Evolutionary conservation across 1,284 basidiomycete genomes (phyloP).

Genomic region (Tausonia pullulans): DNA sequence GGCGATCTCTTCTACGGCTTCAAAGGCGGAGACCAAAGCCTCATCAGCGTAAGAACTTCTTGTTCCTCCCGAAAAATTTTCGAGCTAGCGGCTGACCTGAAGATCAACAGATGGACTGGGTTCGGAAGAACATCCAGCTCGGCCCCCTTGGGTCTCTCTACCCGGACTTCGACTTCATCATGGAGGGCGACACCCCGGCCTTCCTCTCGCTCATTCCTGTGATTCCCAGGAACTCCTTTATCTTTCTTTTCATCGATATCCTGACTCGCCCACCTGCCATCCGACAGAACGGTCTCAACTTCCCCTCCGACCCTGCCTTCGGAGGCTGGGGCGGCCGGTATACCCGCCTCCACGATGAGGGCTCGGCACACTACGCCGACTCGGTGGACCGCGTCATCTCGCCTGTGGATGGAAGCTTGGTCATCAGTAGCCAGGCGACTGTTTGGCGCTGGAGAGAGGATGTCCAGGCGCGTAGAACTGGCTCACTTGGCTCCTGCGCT

Average conservation of each 20-base stretch:
- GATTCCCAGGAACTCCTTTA: no score
- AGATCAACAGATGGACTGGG: conserved; percentile 7
- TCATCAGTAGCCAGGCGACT: conserved; percentile 8
- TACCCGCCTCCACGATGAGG: conserved; percentile 13
- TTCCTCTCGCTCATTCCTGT: conserved; percentile 18
- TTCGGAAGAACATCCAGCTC: conserved; percentile 16
- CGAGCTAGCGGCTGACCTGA: no score
- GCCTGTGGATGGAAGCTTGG: conserved; percentile 11
- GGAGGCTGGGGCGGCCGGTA: conserved; percentile 20
- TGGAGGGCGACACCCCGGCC: conserved; percentile 19
- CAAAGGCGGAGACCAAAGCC: background rate
- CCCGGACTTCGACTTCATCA: conserved; percentile 15
- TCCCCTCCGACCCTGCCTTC: conserved; percentile 15
- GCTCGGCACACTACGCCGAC: conserved; percentile 16
- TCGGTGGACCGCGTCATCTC: conserved; percentile 12
- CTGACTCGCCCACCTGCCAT: background rate
- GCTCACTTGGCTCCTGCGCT: no score
- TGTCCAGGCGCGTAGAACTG: no score
- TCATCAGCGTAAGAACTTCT: background rate
- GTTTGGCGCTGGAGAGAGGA: conserved; percentile 17
- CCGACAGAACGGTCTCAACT: conserved; percentile 16
- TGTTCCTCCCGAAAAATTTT: no score
- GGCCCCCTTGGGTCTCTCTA: conserved; percentile 16
- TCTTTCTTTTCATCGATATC: no score
- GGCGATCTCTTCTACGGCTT: conserved; percentile 12